These are phyloP conservation scores for Cinchona pubescens DNA, from an alignment of 257 asterid genomes.

Conservation along the genomic window DNA sequence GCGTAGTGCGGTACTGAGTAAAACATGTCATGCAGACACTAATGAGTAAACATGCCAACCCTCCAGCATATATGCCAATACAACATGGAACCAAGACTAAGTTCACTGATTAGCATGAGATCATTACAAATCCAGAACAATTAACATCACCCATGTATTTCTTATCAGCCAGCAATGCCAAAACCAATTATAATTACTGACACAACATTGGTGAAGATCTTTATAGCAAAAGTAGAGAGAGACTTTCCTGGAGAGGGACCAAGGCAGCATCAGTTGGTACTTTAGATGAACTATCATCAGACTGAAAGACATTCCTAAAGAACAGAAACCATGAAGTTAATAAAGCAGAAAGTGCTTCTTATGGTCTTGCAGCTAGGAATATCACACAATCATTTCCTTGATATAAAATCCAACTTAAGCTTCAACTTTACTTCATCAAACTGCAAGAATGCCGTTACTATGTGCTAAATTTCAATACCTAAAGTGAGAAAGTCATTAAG, in stretches of 20 bases:
- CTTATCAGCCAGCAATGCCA: not conserved
- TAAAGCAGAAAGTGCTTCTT: not conserved
- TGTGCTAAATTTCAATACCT: not conserved
- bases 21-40: not conserved
- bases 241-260: slow-evolving; percentile 76
- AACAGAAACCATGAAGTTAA: slow-evolving; percentile 14
- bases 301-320: slow-evolving; percentile 63
- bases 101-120: not conserved
- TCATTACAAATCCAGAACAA: not conserved
- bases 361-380: not conserved
- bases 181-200: not conserved
- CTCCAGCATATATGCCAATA: not conserved
- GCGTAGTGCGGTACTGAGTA: not conserved
- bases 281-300: slow-evolving; percentile 61
- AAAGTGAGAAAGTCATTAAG: not conserved
- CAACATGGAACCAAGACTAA: not conserved
- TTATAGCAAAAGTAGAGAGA: slow-evolving; percentile 1
- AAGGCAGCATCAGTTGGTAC: slow-evolving; percentile 64
- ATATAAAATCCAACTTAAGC: not conserved
- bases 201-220: not conserved
- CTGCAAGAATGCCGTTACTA: not conserved
- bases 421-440: not conserved
- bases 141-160: not conserved
- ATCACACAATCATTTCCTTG: not conserved
- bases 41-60: not conserved